Conservation (phyloP, 108 stramenopile species). For the Discostella pseudostelligera region DNA sequence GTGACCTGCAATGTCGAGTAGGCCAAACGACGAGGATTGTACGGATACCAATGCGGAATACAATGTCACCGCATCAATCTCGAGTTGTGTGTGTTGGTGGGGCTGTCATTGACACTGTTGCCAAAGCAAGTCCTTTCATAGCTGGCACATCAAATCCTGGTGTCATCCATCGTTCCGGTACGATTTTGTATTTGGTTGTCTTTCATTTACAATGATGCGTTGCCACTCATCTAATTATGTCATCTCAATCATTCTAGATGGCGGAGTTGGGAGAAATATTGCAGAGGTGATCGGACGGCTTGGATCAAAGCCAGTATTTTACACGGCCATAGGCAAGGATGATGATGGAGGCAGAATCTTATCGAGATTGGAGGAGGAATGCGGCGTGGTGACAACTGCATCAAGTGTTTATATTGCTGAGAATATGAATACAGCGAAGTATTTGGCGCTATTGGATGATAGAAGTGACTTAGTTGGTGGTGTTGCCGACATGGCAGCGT, state of each 20-base stretch:
- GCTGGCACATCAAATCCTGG: constrained; percentile 63
- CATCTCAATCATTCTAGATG: too few relatives aligned
- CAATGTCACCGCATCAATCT: constrained; percentile 9
- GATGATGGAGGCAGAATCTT: constrained; percentile 56
- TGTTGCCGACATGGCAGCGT: constrained; percentile 82
- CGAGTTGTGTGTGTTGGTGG: constrained; percentile 85
- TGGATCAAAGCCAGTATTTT: constrained; percentile 52
- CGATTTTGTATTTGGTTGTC: not conserved
- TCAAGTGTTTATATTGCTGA: constrained; percentile 26
- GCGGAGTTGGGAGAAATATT: constrained; percentile 72
- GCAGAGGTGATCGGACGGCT: constrained; percentile 66
- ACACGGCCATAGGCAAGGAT: constrained; percentile 79
- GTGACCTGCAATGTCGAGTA: not conserved
- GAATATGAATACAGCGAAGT: constrained; percentile 62
- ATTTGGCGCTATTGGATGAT: constrained; percentile 69
- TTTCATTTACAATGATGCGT: not conserved
- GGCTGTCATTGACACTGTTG: constrained; percentile 76
- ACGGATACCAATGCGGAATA: constrained; percentile 8
- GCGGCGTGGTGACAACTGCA: constrained; percentile 35
- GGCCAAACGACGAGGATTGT: constrained; percentile 12
- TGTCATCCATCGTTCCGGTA: constrained; percentile 24
- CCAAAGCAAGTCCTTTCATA: constrained; percentile 46
- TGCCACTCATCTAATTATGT: too few relatives aligned
- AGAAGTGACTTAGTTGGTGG: constrained; percentile 72
- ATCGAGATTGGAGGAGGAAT: constrained; percentile 43